Conservation (phyloP, 192 early-diverging fungal species). For the Pilaira anomala region DNA sequence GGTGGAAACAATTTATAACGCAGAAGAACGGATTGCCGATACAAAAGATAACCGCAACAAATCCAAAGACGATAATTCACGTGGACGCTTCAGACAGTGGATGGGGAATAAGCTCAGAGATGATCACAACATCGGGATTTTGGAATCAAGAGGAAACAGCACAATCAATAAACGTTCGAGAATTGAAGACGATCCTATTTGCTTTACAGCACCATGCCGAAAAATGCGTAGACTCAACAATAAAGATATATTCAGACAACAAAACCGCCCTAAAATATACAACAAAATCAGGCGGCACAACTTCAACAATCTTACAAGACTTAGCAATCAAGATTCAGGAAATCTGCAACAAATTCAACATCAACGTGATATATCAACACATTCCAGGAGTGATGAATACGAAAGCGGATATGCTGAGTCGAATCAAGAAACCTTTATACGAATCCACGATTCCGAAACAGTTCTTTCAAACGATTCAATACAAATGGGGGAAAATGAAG, state of each 20-base stretch:
- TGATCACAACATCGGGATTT: background rate
- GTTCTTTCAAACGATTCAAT: conserved; percentile 1
- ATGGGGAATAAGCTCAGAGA: background rate
- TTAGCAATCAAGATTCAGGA: conserved; percentile 19
- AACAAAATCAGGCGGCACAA: conserved; percentile 7
- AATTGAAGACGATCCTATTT: background rate
- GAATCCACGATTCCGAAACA: background rate
- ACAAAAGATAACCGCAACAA: background rate
- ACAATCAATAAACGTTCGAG: background rate
- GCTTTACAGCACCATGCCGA: background rate
- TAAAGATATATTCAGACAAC: conserved; percentile 16
- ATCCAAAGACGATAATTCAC: background rate
- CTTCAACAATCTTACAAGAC: background rate
- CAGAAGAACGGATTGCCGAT: background rate
- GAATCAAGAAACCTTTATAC: background rate
- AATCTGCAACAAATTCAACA: background rate
- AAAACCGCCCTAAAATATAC: conserved; percentile 20
- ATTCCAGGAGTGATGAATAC: conserved; percentile 13
- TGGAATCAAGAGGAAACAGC: background rate
- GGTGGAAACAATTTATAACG: background rate
- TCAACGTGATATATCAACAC: background rate
- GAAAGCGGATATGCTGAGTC: conserved; percentile 3
- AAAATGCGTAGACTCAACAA: background rate
- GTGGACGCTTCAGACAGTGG: conserved; percentile 4
- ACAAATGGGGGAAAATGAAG: background rate